These are phyloP conservation scores for Eimeria maxima DNA, from an alignment of 169 alveolate genomes.

Conservation along the genomic window DNA sequence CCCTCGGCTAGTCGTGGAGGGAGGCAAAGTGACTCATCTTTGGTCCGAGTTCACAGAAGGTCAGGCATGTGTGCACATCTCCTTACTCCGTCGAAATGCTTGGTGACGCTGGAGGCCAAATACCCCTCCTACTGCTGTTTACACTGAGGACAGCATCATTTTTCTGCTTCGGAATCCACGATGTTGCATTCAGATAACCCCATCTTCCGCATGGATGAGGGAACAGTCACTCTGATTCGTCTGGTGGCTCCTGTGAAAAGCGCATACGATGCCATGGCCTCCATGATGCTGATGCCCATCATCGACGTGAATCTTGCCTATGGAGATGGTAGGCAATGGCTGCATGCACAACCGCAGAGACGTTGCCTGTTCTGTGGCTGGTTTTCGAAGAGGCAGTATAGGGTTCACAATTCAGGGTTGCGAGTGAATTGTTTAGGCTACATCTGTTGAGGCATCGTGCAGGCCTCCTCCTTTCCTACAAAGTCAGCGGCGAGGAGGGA, in stretches of 20 bases:
- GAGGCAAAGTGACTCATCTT: constrained; percentile 61
- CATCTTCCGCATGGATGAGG: constrained; percentile 77
- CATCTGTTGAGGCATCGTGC: neutral
- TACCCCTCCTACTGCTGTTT: neutral
- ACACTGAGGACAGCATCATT: neutral
- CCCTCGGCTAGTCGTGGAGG: constrained; percentile 78
- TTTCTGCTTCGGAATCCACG: neutral
- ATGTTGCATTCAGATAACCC: constrained; percentile 51
- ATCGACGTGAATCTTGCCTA: constrained; percentile 63
- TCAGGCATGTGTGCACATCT: neutral
- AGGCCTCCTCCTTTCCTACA: constrained; percentile 79
- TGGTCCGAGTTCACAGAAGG: constrained; percentile 76
- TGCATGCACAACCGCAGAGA: neutral
- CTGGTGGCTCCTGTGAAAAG: constrained; percentile 77
- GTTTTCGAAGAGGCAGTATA: neutral
- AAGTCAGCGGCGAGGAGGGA: constrained; percentile 81
- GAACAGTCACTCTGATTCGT: constrained; percentile 77
- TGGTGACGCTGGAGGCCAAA: neutral
- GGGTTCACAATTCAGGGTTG: neutral
- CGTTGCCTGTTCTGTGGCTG: neutral
- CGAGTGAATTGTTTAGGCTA: neutral
- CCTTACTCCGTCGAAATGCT: neutral
- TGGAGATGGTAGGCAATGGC: constrained; percentile 51
- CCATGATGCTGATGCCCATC: constrained; percentile 80
- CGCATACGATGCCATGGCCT: constrained; percentile 72